Evolutionary conservation across 176 grass and related monocot genomes (phyloP).

Genomic region (Avena atlantica): DNA sequence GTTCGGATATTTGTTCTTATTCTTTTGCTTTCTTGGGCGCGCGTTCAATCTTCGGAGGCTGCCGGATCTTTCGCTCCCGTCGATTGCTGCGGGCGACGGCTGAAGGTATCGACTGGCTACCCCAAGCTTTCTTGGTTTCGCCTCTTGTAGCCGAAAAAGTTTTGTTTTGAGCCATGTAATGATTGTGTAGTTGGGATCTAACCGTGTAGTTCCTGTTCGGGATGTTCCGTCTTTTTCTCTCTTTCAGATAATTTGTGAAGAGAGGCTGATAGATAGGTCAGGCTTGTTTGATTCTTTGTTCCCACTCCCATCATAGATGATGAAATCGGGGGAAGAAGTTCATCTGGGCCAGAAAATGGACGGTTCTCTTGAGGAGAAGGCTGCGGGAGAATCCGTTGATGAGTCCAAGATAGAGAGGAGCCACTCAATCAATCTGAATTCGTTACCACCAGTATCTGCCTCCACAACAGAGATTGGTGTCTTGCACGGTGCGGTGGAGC

Average conservation of each 20-base stretch:
- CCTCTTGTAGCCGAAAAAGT: not conserved
- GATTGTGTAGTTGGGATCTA: conserved; percentile 33
- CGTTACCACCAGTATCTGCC: conserved; percentile 24
- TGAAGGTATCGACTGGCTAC: conserved; percentile 6
- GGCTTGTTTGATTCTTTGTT: conserved; percentile 18
- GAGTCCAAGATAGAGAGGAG: conserved; percentile 38
- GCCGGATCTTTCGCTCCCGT: conserved; percentile 16
- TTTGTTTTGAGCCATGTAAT: not conserved
- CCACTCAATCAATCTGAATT: conserved; percentile 67
- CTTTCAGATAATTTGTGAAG: conserved; percentile 34
- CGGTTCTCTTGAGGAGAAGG: not conserved
- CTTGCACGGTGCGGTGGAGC: not conserved
- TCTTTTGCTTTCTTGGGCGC: not conserved
- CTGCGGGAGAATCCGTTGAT: conserved; percentile 16
- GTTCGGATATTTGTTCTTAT: not conserved
- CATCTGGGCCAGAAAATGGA: conserved; percentile 22
- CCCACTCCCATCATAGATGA: not conserved
- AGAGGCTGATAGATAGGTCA: conserved; percentile 16
- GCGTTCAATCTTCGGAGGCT: conserved; percentile 6
- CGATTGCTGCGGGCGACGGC: conserved; percentile 18
- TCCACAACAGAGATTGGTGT: not conserved
- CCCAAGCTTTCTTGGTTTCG: conserved; percentile 4
- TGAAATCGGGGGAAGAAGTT: conserved; percentile 34
- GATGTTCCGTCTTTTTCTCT: not conserved
- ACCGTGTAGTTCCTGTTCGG: conserved; percentile 14